These are phyloP conservation scores for Pseudonitzschia delicatissima DNA, from an alignment of 108 stramenopile species.

Conservation along the genomic window DNA sequence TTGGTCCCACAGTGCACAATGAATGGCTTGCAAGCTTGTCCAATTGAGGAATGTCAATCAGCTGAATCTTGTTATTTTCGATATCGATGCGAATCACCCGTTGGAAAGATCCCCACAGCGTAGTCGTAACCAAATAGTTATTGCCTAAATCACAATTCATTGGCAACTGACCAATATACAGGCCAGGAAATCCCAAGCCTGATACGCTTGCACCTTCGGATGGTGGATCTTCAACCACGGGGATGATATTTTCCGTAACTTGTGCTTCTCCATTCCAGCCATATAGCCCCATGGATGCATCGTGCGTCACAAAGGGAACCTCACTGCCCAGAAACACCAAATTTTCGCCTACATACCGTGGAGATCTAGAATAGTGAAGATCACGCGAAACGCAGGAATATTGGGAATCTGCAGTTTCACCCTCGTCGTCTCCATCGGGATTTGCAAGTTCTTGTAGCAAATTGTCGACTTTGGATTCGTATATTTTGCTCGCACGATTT, in stretches of 20 bases:
- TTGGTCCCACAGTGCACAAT: constrained; percentile 41
- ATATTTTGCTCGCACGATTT: constrained; percentile 64
- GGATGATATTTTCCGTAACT: constrained; percentile 12
- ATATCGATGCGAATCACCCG: constrained; percentile 48
- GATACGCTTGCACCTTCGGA: background rate
- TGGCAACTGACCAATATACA: constrained; percentile 62
- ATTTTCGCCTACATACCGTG: constrained; percentile 36
- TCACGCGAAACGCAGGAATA: constrained; percentile 7
- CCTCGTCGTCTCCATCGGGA: background rate
- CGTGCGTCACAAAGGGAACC: constrained; percentile 67
- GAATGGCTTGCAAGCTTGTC: constrained; percentile 11
- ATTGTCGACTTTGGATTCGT: constrained; percentile 46
- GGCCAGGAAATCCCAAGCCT: constrained; percentile 65
- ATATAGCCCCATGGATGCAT: constrained; percentile 60
- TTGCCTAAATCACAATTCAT: constrained; percentile 29
- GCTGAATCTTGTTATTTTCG: constrained; percentile 31
- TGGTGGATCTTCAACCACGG: constrained; percentile 5
- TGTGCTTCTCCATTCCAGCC: background rate
- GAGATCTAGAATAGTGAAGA: constrained; percentile 46
- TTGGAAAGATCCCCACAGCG: constrained; percentile 59
- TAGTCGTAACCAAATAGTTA: constrained; percentile 37
- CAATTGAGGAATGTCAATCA: constrained; percentile 34
- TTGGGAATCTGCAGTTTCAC: constrained; percentile 5
- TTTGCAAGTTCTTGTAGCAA: constrained; percentile 32
- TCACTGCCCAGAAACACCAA: constrained; percentile 57